Conservation (phyloP, 202 grass and related monocot genomes). For the Miscanthus sacchariflorus region DNA sequence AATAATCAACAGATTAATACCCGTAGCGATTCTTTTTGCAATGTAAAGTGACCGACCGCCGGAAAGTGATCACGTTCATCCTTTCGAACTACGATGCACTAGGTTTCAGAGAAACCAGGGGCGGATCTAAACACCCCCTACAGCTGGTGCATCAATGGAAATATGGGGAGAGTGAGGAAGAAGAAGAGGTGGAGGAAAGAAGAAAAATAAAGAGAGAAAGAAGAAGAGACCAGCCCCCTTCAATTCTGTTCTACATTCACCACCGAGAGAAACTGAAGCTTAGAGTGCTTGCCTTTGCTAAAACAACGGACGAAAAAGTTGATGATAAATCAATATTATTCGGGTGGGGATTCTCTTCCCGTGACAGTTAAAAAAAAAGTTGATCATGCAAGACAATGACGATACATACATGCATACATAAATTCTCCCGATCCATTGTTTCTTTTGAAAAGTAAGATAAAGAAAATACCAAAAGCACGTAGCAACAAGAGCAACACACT, state of each 20-base stretch:
- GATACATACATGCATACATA: not conserved
- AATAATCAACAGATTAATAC: not conserved
- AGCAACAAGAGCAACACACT: slow-evolving; percentile 5
- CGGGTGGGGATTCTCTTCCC: no score
- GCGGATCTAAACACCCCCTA: no score
- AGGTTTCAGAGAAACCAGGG: not conserved
- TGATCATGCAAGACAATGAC: slow-evolving; percentile 12
- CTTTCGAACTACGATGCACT: slow-evolving; percentile 13
- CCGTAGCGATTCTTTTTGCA: not conserved
- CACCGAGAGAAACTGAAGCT: not conserved
- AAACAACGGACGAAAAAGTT: slow-evolving; percentile 19
- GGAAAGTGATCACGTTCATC: not conserved
- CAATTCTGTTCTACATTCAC: no score
- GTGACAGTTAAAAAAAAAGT: not conserved
- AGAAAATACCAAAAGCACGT: not conserved
- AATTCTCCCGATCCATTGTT: not conserved
- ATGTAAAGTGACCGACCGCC: not conserved
- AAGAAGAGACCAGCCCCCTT: no score
- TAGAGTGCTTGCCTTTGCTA: not conserved
- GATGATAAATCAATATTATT: not conserved
- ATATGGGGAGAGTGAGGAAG: no score
- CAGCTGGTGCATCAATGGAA: no score
- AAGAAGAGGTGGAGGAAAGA: no score
- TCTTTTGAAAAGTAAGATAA: not conserved
- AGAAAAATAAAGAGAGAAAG: no score